Conservation (phyloP, 2,329 filamentous ascomycete species). For the Cyanodermella asteris region DNA sequence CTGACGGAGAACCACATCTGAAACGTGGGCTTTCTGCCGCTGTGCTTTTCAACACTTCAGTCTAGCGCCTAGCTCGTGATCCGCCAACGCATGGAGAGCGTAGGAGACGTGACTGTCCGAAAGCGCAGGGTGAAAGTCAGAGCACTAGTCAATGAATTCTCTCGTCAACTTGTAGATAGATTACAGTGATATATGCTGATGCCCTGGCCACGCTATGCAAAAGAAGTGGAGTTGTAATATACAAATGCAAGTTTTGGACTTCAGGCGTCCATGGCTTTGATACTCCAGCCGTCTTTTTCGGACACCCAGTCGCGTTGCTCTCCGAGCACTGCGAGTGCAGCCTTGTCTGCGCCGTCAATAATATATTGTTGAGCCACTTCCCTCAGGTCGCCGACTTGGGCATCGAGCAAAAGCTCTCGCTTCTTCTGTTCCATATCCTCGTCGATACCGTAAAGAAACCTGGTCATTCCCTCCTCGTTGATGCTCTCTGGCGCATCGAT, state of each 20-base stretch:
- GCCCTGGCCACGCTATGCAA: conserved; percentile 6
- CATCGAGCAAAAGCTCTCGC: conserved; percentile 68
- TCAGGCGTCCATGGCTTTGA: conserved; percentile 4
- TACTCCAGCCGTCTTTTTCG: conserved; percentile 43
- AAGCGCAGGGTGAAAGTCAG: neutral
- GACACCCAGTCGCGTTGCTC: conserved; percentile 57
- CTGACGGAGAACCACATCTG: conserved; percentile 7
- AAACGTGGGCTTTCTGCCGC: conserved; percentile 12
- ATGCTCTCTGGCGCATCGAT: conserved; percentile 78
- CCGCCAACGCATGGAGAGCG: conserved; percentile 23
- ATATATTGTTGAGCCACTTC: conserved; percentile 65
- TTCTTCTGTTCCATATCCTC: conserved; percentile 74
- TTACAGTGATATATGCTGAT: neutral
- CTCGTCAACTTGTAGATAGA: neutral
- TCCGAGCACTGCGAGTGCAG: conserved; percentile 54
- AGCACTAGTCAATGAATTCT: neutral
- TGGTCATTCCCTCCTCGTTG: conserved; percentile 65
- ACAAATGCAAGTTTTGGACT: neutral
- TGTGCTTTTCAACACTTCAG: conserved; percentile 2
- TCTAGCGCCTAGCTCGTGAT: conserved; percentile 35
- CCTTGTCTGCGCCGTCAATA: conserved; percentile 40
- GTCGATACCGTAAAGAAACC: conserved; percentile 67
- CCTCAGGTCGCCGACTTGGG: conserved; percentile 58
- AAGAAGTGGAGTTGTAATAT: conserved; percentile 4
- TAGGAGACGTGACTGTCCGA: conserved; percentile 23